Conservation (phyloP, 176 grass and related monocot species). For the maize (Zea mays) region Zm-B73-REFERENCE-NAM-5.0 NC_050104.1:98695501-98696000, state of each 20-base stretch:
- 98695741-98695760: slow-evolving; percentile 1
- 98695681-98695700: neutral
- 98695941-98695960: neutral
- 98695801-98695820: neutral
- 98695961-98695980: slow-evolving; percentile 1
- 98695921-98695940: neutral
- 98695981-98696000: neutral
- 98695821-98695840: neutral
- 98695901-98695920: neutral
- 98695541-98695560: too few species aligned
- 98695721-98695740: slow-evolving; percentile 1
- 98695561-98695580: too few species aligned
- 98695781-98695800: neutral
- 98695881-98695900: neutral
- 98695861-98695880: neutral
- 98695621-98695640: too few species aligned
- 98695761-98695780: neutral
- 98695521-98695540: too few species aligned
- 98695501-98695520: too few species aligned
- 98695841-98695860: neutral
- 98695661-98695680: neutral
- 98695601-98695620: too few species aligned
- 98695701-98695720: slow-evolving; percentile 17
- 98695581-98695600: too few species aligned
- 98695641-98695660: neutral